A percentile compares a stretch with the other conserved stretches of the same genome.
Conservation (phyloP, 805 yeast genomes). For the Starmerella tilneyi region DNA sequence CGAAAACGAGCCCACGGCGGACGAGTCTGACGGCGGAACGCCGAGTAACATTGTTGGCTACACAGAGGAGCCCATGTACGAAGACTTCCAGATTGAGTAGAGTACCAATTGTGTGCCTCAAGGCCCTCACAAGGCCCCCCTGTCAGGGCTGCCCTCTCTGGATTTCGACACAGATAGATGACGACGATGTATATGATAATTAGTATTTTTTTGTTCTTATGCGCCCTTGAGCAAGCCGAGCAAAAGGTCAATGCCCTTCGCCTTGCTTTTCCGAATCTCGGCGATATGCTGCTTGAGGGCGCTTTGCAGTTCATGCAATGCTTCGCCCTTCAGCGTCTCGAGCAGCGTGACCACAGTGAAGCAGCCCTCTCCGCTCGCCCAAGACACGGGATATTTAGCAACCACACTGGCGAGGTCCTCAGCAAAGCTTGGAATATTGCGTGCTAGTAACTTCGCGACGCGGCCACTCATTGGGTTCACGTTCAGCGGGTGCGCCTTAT, state of each 20-base stretch:
- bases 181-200: constrained; percentile 1
- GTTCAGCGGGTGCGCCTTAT: constrained; percentile 52
- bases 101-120: no score
- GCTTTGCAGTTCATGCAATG: constrained; percentile 39
- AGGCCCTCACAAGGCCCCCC: neutral
- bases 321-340: constrained; percentile 47
- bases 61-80: constrained; percentile 15
- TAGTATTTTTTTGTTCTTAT: neutral
- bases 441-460: constrained; percentile 21
- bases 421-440: constrained; percentile 38
- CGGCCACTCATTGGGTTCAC: constrained; percentile 23
- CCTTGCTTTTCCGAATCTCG: constrained; percentile 24
- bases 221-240: constrained; percentile 22
- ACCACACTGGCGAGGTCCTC: constrained; percentile 42
- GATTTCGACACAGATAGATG: neutral
- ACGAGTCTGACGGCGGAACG: neutral
- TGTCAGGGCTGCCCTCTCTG: neutral
- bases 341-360: constrained; percentile 73
- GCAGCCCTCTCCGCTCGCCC: constrained; percentile 66
- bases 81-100: constrained; percentile 17
- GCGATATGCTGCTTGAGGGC: constrained; percentile 37
- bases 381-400: constrained; percentile 44
- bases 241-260: constrained; percentile 32
- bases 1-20: neutral
- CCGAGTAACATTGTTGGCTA: constrained; percentile 13